These are phyloP conservation scores for Monosiga brevicollis DNA, from an alignment of 78 protist genomes.

Conservation along the genomic window DNA sequence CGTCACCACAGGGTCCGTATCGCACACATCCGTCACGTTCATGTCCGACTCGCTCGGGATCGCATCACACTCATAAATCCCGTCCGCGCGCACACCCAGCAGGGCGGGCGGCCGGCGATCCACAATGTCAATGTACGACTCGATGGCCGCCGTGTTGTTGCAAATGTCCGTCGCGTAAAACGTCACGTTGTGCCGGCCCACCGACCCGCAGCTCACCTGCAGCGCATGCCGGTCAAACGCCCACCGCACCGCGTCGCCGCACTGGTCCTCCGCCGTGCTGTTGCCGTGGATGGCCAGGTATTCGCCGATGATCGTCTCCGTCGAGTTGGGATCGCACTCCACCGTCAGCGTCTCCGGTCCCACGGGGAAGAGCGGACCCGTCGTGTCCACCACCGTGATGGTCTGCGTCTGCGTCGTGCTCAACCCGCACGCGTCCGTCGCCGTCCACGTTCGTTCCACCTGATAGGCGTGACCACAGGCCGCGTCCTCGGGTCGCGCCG, in stretches of 20 bases:
- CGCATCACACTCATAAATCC: neutral
- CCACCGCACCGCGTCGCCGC: neutral
- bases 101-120: neutral
- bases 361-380: neutral
- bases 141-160: neutral
- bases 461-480: neutral
- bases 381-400: neutral
- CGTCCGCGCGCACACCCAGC: neutral
- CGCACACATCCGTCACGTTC: neutral
- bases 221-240: neutral
- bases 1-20: neutral
- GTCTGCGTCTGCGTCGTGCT: neutral
- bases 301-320: neutral
- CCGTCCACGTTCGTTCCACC: neutral
- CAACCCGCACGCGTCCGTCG: neutral
- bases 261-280: neutral
- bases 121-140: neutral
- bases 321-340: neutral
- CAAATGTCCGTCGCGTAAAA: neutral
- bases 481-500: too few species aligned
- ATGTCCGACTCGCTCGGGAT: neutral
- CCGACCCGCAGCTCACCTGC: neutral
- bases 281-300: neutral
- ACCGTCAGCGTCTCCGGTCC: neutral
- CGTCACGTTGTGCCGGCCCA: neutral